A percentile compares a stretch with the other conserved stretches of the same genome.
These are phyloP conservation scores for Rhododendron molle DNA, from an alignment of 148 eudicot genomes.

Conservation along the genomic window DNA sequence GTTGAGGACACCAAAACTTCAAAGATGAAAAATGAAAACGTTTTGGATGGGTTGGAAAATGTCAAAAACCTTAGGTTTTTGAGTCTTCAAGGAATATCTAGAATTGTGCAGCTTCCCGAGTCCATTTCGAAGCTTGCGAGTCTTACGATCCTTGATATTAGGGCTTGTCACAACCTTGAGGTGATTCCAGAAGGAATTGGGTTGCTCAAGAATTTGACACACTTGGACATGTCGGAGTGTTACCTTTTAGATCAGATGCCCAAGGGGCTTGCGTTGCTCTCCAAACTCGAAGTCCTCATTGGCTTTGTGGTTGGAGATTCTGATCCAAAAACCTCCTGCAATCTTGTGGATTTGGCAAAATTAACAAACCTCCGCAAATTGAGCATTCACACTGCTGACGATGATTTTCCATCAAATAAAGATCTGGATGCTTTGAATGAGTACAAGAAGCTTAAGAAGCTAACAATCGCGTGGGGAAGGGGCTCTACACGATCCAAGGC, in stretches of 20 bases:
- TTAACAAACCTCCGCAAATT: constrained; percentile 28
- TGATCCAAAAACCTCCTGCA: constrained; percentile 17
- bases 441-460: constrained; percentile 19
- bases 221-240: constrained; percentile 54
- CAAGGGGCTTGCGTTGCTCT: constrained; percentile 24
- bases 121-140: constrained; percentile 27
- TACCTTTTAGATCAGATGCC: constrained; percentile 42
- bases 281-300: constrained; percentile 38
- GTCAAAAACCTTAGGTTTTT: constrained; percentile 28
- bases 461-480: constrained; percentile 32
- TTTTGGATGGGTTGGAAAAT: constrained; percentile 23
- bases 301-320: constrained; percentile 40
- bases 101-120: constrained; percentile 29
- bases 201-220: constrained; percentile 36
- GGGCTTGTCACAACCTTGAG: constrained; percentile 48
- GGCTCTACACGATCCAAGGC: constrained; percentile 1
- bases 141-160: constrained; percentile 39
- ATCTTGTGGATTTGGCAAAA: constrained; percentile 26
- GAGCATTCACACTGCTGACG: constrained; percentile 29
- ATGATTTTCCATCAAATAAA: constrained; percentile 5
- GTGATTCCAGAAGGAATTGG: constrained; percentile 33
- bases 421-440: constrained; percentile 12
- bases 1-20: constrained; percentile 19
- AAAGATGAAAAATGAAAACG: constrained; percentile 12
- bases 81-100: constrained; percentile 52